phyloP scores from a whole-genome alignment of 495 filamentous ascomycete species.

The Xylaria castorea region DNA sequence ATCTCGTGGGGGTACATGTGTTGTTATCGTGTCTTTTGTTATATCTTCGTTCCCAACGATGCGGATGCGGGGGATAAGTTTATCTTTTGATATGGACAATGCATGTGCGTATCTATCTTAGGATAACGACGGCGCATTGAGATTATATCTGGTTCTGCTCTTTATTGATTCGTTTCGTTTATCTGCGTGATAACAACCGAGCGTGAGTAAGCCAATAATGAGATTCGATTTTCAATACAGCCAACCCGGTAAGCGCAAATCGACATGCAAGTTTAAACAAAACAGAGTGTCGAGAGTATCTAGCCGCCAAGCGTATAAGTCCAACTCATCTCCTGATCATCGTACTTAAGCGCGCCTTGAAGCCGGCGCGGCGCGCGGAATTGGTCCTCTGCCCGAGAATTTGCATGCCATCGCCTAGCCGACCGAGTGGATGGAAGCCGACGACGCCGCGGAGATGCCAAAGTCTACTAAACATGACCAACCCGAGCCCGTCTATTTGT shows the following conservation, averaged over 20 bases:
- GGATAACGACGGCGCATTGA: neutral
- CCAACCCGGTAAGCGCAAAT: neutral
- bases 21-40: neutral
- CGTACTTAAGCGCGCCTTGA: neutral
- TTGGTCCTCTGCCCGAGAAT: constrained; percentile 6
- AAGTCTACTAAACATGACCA: neutral
- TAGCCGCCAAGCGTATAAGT: neutral
- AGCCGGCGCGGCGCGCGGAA: constrained; percentile 1
- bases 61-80: neutral
- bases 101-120: neutral
- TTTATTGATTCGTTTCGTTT: neutral
- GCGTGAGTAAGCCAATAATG: neutral
- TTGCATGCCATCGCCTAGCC: constrained; percentile 1
- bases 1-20: neutral
- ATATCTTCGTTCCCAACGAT: neutral
- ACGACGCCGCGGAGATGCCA: constrained; percentile 22
- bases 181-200: neutral
- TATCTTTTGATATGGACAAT: neutral
- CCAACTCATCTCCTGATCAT: neutral
- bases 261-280: neutral
- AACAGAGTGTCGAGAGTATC: neutral
- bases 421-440: constrained; percentile 2
- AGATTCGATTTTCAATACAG: neutral
- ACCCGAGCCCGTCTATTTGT: constrained; percentile 2
- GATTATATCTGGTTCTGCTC: neutral